Conservation (phyloP, 2,329 filamentous ascomycete species). For the Penicillium brasilianum region DNA sequence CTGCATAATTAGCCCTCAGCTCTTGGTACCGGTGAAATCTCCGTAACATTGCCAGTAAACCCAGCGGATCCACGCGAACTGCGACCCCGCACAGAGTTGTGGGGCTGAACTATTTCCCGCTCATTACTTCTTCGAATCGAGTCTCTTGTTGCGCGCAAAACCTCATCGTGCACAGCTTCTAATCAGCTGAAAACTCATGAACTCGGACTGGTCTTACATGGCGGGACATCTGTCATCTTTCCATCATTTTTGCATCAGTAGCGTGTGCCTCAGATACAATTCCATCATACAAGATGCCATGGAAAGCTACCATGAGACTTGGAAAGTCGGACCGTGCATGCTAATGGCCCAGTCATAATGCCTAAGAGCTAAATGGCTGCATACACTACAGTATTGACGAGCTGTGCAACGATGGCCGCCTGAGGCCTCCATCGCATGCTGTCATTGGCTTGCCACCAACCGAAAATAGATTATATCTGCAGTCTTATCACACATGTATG, state of each 20-base stretch:
- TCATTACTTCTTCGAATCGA: not conserved
- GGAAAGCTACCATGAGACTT: not conserved
- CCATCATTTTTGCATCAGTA: not conserved
- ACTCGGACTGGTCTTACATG: not conserved
- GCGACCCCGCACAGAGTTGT: too few species aligned
- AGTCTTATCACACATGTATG: not conserved
- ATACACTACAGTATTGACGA: not conserved
- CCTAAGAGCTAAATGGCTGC: not conserved
- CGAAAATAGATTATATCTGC: not conserved
- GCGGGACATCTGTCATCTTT: too few species aligned
- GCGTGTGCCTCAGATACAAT: not conserved
- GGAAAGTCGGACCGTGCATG: not conserved
- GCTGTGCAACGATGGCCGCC: not conserved
- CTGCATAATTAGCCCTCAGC: not conserved
- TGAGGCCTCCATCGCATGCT: not conserved
- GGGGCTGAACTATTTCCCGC: not conserved
- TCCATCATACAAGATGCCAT: not conserved
- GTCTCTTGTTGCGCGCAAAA: not conserved
- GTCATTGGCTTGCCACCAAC: not conserved
- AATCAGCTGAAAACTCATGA: not conserved
- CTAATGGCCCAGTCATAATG: not conserved
- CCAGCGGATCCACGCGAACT: too few species aligned
- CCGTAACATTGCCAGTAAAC: too few species aligned
- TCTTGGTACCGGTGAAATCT: not conserved
- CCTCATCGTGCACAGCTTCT: not conserved